Base-by-base conservation (phyloP, 306 rosid genomes). In the Cucurbita moschata region DNA sequence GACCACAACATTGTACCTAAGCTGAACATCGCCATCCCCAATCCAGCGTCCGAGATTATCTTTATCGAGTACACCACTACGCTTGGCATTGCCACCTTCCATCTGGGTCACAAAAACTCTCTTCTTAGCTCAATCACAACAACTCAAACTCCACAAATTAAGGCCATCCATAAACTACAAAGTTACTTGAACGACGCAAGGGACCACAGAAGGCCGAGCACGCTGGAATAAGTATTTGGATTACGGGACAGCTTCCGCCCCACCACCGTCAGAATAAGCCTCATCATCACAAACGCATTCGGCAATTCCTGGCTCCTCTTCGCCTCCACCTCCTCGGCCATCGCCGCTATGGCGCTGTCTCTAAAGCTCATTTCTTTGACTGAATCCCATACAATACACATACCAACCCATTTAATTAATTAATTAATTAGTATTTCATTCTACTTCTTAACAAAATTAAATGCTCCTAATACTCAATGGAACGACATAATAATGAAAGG, bases 331-430 rank as follows among this genome's bases (percentile, higher is more conserved):
- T 68, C 83, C 30, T 77, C 82, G 2, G 58, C 55, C 79, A 80
- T 75, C 58, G 81, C 44, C 19, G 68, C 75, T 39, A 70, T 80
- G 16, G 51, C 18, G 78, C 56, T 77, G 23, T 83, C 86, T 61
- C 86, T 83, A 54, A 83, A 83, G 77, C 86, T 83, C 44, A 80
- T 75, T 77, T 83, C 86, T 57, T 79, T 83, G 4, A 66, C 86
- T 77, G 62, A 38, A 72, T 38, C 19, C 12, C 15, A 18, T 9
- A 54, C 4, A n/a, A 54, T 54, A 1, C 10, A 52, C 57, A 52
- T 16, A 16, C 19, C 10, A 16, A 52, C n/a, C 8, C 7, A 52
- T 15, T 52, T 52, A 2, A 12, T 47, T 10, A 47, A 11, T 15
- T 10, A 47, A 47, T 47, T 5, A 30, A 30, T 30, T 30, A 30